Base-by-base conservation (phyloP, 2,329 filamentous ascomycete genomes). In the Arthrobotrys iridis region DNA sequence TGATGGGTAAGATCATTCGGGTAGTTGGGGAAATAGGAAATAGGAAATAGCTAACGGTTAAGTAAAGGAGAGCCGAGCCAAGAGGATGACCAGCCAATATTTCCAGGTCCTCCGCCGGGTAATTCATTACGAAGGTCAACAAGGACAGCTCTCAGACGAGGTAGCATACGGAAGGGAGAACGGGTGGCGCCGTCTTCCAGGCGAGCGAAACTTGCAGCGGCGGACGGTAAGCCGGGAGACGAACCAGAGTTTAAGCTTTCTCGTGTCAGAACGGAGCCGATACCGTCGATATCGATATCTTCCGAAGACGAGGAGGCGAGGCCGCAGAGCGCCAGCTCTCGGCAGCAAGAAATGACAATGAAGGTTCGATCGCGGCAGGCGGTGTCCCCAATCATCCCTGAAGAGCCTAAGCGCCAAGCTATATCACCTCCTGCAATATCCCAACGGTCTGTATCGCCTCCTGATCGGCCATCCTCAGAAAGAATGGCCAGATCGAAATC, bases 71-170 rank as follows among this genome's bases (percentile, higher is more conserved):
- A 64, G 63, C 33, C 48, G 20, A 77, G 77, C 60, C 50, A 74
- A 41, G 74, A 83, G 20, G 91, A 92, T 41, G 94, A 98, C 80
- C 90, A 91, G 84, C 93, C 93, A 4, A 97, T 98, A 77, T 84
- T 98, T 43, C 91, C 93, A 0, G 87, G 90, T 68, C 89, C 87
- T 66, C 83, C 90, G 18, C 89, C 89, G 0, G 92, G 92, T 2
- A 89, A 90, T 82, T 92, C 92, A 30, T 84, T 99, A 55, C 90
- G 95, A 79, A 88, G 95, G 76, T 97, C 95, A 10, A 99, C 93
- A 18, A 88, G 92, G 64, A 99, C 95, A 3, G 94, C 92, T 24
- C 98, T 98, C 82, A 86, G 93, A 79, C 92, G 92, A 70, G 93
- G 93, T 33, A 97, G 93, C 83, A 82, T 97, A 77, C 90, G 91